A percentile compares a stretch with the other conserved stretches of the same genome.
Evolutionary conservation across 352 stramenopile genomes (phyloP).

Genomic region (Globisporangium solare): DNA sequence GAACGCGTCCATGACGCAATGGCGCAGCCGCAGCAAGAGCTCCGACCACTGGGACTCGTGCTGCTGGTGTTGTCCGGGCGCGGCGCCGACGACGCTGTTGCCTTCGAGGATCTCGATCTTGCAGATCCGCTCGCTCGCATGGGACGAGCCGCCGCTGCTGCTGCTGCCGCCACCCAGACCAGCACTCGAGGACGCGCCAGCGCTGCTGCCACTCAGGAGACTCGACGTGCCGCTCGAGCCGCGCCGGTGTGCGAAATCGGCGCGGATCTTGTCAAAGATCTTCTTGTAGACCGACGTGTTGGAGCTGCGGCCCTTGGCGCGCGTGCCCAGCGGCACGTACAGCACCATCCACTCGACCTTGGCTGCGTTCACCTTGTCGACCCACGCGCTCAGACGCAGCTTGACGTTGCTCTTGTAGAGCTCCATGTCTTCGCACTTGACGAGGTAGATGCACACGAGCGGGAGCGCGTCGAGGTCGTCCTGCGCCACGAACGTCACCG

Average conservation of each 20-base stretch:
- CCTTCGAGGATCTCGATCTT: conserved; percentile 81
- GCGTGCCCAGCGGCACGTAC: conserved; percentile 82
- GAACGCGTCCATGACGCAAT: conserved; percentile 84
- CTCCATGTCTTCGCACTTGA: conserved; percentile 84
- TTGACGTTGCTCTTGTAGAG: conserved; percentile 56
- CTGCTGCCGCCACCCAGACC: conserved; percentile 8
- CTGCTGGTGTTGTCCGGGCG: conserved; percentile 54
- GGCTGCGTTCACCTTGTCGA: conserved; percentile 63
- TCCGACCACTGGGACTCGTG: conserved; percentile 81
- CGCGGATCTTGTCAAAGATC: conserved; percentile 67
- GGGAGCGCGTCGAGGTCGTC: conserved; percentile 24
- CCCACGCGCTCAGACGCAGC: conserved; percentile 45
- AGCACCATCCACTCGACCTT: conserved; percentile 76
- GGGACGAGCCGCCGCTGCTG: conserved; percentile 2
- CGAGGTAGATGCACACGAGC: conserved; percentile 67
- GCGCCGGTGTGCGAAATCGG: conserved; percentile 58
- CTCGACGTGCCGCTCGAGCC: conserved; percentile 2
- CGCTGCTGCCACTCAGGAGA: conserved; percentile 13
- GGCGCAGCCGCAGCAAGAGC: conserved; percentile 50
- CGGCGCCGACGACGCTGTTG: conserved; percentile 48
- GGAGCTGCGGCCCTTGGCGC: conserved; percentile 30
- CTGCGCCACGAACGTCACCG: conserved; percentile 41
- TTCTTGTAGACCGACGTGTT: conserved; percentile 61
- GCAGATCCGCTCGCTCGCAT: conserved; percentile 56
- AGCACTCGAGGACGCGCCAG: background rate